Percentiles rank a stretch among this genome's conserved stretches.
Conservation (phyloP, 2,329 filamentous ascomycete genomes). For the Verticillium nubilum region DNA sequence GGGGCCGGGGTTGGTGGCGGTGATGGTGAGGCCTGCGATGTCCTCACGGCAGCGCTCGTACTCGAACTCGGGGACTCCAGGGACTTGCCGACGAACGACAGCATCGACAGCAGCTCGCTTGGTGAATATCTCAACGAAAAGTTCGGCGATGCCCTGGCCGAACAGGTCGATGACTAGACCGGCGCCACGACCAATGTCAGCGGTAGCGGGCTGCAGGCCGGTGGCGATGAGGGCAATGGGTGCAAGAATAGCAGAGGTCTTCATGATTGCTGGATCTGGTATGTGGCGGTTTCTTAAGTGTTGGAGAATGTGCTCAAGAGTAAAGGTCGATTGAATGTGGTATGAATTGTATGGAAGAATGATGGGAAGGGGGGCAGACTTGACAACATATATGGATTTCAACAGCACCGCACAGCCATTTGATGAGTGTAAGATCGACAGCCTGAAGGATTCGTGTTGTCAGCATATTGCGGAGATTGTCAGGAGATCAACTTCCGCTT, state of each 20-base stretch:
- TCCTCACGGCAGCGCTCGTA: constrained; percentile 9
- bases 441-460: no score
- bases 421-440: no score
- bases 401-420: no score
- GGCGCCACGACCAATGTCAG: constrained; percentile 3
- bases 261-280: not conserved
- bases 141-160: constrained; percentile 4
- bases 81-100: not conserved
- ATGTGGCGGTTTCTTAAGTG: not conserved
- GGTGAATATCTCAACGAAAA: constrained; percentile 1
- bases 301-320: not conserved
- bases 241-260: not conserved
- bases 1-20: constrained; percentile 2
- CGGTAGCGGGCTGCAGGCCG: constrained; percentile 4
- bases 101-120: not conserved
- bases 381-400: no score
- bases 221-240: constrained; percentile 5
- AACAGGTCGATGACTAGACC: constrained; percentile 5
- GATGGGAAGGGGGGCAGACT: no score
- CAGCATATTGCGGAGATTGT: no score
- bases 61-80: constrained; percentile 9
- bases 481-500: no score
- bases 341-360: no score
- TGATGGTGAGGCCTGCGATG: constrained; percentile 7
- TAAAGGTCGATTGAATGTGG: no score